These are phyloP conservation scores for Aureobasidium lini DNA, from an alignment of 2,329 filamentous ascomycete species.

Conservation along the genomic window DNA sequence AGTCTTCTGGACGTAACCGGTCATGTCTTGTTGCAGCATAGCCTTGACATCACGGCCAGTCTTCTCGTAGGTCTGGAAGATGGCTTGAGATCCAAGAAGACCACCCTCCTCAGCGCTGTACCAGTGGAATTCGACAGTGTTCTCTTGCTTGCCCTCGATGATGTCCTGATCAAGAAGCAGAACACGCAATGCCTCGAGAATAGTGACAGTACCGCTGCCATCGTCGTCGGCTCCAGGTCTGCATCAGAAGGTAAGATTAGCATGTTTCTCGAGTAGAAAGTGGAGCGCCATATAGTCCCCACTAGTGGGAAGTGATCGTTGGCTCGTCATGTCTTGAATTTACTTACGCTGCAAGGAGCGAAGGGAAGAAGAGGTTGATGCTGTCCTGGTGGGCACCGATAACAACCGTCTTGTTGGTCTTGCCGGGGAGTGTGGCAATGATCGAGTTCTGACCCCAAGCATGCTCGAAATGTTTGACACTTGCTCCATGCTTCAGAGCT, in stretches of 20 bases:
- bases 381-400: slow-evolving; percentile 92
- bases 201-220: slow-evolving; percentile 67
- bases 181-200: slow-evolving; percentile 80
- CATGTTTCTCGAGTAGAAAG: no score
- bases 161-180: slow-evolving; percentile 65
- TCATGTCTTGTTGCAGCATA: slow-evolving; percentile 99
- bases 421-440: slow-evolving; percentile 83
- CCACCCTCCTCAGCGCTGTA: slow-evolving; percentile 88
- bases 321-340: no score
- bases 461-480: slow-evolving; percentile 68
- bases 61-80: slow-evolving; percentile 76
- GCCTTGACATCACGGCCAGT: slow-evolving; percentile 71
- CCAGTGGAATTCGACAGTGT: slow-evolving; percentile 96
- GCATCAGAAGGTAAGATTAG: no score
- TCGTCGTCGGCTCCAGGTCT: slow-evolving; percentile 88
- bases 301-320: no score
- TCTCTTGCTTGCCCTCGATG: slow-evolving; percentile 59
- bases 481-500: slow-evolving; percentile 58
- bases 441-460: slow-evolving; percentile 85
- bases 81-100: slow-evolving; percentile 77
- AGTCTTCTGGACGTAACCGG: slow-evolving; percentile 76
- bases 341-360: slow-evolving; percentile 59
- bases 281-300: no score
- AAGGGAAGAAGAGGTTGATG: slow-evolving; percentile 86
- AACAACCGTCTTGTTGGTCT: slow-evolving; percentile 75